Base-by-base conservation (phyloP, 805 yeast species). In the Lipomyces yamadae region DNA sequence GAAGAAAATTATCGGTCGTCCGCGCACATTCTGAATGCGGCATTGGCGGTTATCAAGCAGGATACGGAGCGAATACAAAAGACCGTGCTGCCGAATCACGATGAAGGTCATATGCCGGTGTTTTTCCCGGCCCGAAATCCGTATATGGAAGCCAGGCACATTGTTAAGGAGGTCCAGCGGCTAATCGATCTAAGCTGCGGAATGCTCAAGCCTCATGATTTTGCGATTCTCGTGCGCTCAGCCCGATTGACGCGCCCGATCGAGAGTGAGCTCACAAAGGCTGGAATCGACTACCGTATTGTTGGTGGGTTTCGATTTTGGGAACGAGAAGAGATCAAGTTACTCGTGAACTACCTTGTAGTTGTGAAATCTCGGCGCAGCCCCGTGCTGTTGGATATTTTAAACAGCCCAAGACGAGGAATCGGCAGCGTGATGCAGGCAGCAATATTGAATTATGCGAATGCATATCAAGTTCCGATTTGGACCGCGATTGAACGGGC, bases 1-100 rank as follows among this genome's bases (percentile, higher is more conserved):
- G 81, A 82, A 32, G 86, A 88, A 69, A 94, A 92, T 75, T 95
- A 94, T 76, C 81, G 98, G 62, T 92, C 98, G 0, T 86, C 97
- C 0, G 80, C 82, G 50, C 84, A 81, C 34, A 89, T 94, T 35
- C 77, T 94, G 10, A 77, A 83, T 34, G 74, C 87, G 4, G 88
- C 97, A 29, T 91, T 89, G 71, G 70, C 76, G 0, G 76, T 91
- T 7, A 91, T 91, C 85, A 78, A 81, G 53, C 88, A 86, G 68
- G 92, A 89, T 72, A 67, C 72, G 2, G 63, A 69, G 11, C 78
- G 72, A 53, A 61, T 71, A 15, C 61, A 56, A 32, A 70, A 70
- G 57, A 45, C 61, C 6, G 62, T 70, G 8, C 13, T 39, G 11
- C 55, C 69, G 24, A 64, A 58, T 48, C 64, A 62, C 35, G 62